Base-by-base conservation (phyloP, 2,329 filamentous ascomycete species). In the Pseudocercospora crystallina region DNA sequence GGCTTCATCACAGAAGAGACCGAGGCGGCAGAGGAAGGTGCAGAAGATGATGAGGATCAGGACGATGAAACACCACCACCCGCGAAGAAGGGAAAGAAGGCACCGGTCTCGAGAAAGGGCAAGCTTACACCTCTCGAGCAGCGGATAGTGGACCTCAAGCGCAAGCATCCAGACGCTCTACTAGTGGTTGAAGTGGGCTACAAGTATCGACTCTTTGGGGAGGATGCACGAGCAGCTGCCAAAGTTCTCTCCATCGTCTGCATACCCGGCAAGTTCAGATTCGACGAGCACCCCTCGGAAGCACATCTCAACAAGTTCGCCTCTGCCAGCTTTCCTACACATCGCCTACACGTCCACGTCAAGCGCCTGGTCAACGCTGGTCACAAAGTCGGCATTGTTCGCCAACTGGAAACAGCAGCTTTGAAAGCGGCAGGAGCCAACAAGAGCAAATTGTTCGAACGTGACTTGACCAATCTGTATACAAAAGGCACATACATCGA, bases 401-500 rank as follows among this genome's bases (percentile, higher is more conserved):
- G 92, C 26, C 94, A 99, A 71, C 78, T 96, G 26, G 94, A 99
- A 71, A 99, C 94, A 0, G 94, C 94, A 2, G 94, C 94, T 0
- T 75, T 99, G 54, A 99, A 99, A 69, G 95, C 95, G 57, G 94
- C 84, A 1, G 92, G 94, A 38, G 90, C 96, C 67, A 99, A 97
- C 70, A 84, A 89, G 51, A 96, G 96, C 65, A 82, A 90, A 0
- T 91, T 94, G 0, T 99, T 99, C 62, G 82, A 90, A 33, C 84
- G 94, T 32, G 94, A 95, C 63, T 83, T 99, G 63, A 97, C 94
- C 12, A 96, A 95, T 65, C 79, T 99, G 5, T 99, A 99, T 72
- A 99, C 94, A 8, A 99, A 97, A 70, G 94, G 91, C 37, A 99
- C 94, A 2, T 99, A 97, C 62, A 86, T 99, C 49, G 94, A 97